phyloP scores from a whole-genome alignment of 768 basidiomycete genomes.

The Postia placenta region DNA sequence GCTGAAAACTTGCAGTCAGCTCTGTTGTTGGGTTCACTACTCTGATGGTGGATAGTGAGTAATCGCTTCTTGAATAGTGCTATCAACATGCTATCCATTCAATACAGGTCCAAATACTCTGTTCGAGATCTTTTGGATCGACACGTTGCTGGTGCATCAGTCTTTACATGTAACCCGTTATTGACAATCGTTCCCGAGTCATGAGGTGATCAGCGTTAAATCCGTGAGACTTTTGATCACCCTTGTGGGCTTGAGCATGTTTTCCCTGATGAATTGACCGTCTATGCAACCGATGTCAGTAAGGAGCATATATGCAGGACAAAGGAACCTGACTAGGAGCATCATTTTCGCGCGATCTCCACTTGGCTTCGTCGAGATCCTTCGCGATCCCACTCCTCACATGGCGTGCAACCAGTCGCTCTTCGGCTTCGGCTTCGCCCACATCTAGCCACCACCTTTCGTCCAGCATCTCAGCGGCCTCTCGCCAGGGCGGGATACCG shows the following conservation, averaged over 20 bases:
- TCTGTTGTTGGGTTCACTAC: too few species aligned
- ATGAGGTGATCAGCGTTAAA: too few species aligned
- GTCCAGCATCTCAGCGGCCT: constrained; percentile 60
- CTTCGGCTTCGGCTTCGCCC: constrained; percentile 46
- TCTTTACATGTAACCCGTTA: too few species aligned
- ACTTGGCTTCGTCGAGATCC: constrained; percentile 54
- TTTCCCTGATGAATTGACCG: constrained; percentile 34
- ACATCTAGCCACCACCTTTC: constrained; percentile 74
- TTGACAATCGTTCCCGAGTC: too few species aligned
- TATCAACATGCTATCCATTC: too few species aligned
- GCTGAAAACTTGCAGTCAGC: too few species aligned
- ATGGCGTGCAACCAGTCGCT: constrained; percentile 65
- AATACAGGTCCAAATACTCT: too few species aligned
- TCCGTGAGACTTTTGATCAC: constrained; percentile 21
- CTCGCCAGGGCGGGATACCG: constrained; percentile 64
- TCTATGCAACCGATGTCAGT: constrained; percentile 24
- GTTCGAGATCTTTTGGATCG: too few species aligned
- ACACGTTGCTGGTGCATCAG: too few species aligned
- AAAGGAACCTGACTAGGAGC: constrained; percentile 14
- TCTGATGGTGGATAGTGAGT: too few species aligned
- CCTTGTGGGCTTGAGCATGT: constrained; percentile 35
- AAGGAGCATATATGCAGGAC: neutral
- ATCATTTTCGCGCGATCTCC: constrained; percentile 66
- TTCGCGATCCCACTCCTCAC: constrained; percentile 71
- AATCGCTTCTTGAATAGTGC: too few species aligned